Percentiles rank a stretch among this genome's conserved stretches.
phyloP scores from a whole-genome alignment of 768 basidiomycete genomes.

The Xanthoconium stramineum region DNA sequence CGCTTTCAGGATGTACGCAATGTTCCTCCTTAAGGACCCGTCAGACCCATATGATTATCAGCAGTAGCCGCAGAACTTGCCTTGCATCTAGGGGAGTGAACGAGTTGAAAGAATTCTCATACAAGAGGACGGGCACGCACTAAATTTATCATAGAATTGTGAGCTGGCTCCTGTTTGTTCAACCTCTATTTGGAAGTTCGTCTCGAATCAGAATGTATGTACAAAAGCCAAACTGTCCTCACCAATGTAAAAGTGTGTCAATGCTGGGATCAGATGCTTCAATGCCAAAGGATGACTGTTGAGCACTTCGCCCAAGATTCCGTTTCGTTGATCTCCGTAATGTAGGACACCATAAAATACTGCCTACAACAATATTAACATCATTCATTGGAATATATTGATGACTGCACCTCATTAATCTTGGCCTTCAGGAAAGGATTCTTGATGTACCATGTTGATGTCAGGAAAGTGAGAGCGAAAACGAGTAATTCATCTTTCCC shows the following conservation, averaged over 20 bases:
- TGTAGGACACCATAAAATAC: slow-evolving; percentile 71
- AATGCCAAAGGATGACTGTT: slow-evolving; percentile 84
- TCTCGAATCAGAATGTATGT: neutral
- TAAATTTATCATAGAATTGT: slow-evolving; percentile 98
- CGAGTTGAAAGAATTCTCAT: slow-evolving; percentile 5
- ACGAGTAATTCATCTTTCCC: slow-evolving; percentile 85
- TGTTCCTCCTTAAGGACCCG: slow-evolving; percentile 63
- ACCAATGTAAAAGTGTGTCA: slow-evolving; percentile 97
- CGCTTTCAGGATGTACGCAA: slow-evolving; percentile 81
- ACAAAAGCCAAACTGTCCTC: slow-evolving; percentile 19
- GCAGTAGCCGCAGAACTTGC: slow-evolving; percentile 24
- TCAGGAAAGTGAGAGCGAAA: slow-evolving; percentile 87
- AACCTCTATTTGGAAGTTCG: slow-evolving; percentile 59
- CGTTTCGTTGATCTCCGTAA: slow-evolving; percentile 61
- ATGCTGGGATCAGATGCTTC: slow-evolving; percentile 83
- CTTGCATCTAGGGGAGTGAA: slow-evolving; percentile 45
- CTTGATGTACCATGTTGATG: slow-evolving; percentile 96
- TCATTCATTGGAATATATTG: neutral
- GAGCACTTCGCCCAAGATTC: slow-evolving; percentile 77
- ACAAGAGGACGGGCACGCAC: slow-evolving; percentile 43
- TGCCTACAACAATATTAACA: slow-evolving; percentile 42
- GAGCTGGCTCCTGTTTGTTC: slow-evolving; percentile 97
- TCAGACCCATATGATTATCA: slow-evolving; percentile 10
- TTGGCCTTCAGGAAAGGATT: slow-evolving; percentile 97
- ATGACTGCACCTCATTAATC: slow-evolving; percentile 74